Evolutionary conservation across 768 basidiomycete species (phyloP).

Genomic region (Russula griseocarnosa): DNA sequence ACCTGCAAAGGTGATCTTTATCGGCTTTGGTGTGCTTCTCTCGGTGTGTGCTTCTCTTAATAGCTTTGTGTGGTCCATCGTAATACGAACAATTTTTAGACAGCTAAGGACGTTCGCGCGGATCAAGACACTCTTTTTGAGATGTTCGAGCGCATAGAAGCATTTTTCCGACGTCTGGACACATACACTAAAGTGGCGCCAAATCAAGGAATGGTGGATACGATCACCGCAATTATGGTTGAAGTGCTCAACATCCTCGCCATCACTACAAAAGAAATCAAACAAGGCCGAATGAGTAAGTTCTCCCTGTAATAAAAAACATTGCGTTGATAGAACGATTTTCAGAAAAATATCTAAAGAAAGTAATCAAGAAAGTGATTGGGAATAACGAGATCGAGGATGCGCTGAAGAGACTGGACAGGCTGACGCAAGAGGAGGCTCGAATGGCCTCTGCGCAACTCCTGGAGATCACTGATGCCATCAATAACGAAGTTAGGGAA

Average conservation of each 20-base stretch:
- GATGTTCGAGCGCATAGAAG: background rate
- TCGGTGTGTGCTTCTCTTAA: background rate
- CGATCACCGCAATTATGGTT: background rate
- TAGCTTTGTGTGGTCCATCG: background rate
- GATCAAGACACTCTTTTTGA: background rate
- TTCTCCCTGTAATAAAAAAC: background rate
- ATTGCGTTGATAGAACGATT: no score
- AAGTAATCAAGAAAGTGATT: no score
- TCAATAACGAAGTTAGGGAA: background rate
- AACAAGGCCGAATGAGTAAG: background rate
- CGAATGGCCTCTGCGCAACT: background rate
- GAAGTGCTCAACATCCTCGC: background rate
- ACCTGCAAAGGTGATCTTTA: background rate
- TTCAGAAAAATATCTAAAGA: background rate
- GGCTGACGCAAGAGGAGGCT: background rate
- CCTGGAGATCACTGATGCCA: background rate
- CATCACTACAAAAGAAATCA: background rate
- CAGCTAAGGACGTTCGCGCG: background rate
- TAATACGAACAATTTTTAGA: background rate
- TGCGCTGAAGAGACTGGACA: background rate
- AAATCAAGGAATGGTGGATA: background rate
- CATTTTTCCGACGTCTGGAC: background rate
- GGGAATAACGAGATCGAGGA: background rate
- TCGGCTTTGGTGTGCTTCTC: background rate
- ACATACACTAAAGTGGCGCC: background rate